phyloP scores from a whole-genome alignment of 75 land plant genomes.

The Isoetes taiwanensis region DNA sequence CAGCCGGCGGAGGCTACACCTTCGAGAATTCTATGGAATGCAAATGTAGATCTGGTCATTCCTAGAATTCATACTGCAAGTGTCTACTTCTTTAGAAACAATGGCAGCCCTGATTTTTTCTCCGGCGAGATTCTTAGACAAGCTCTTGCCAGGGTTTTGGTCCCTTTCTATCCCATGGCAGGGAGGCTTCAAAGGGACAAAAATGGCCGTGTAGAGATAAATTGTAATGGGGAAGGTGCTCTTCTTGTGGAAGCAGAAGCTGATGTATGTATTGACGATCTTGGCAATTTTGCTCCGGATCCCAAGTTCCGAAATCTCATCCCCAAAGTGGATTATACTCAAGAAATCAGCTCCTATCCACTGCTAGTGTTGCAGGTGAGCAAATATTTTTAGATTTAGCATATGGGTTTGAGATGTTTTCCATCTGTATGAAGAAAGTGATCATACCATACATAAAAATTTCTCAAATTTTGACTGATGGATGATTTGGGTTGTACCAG shows the following conservation, averaged over 20 bases:
- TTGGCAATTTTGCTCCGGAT: slow-evolving; percentile 50
- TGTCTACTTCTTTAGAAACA: slow-evolving; percentile 43
- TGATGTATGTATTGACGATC: slow-evolving; percentile 23
- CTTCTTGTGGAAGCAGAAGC: slow-evolving; percentile 49
- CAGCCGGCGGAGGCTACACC: slow-evolving; percentile 35
- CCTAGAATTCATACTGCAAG: slow-evolving; percentile 25
- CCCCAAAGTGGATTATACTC: slow-evolving; percentile 46
- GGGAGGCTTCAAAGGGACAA: slow-evolving; percentile 30
- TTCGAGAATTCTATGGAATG: slow-evolving; percentile 34
- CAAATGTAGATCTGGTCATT: slow-evolving; percentile 49
- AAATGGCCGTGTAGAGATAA: slow-evolving; percentile 40
- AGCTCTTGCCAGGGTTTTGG: slow-evolving; percentile 35
- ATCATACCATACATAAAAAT: too few species aligned
- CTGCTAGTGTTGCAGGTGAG: neutral
- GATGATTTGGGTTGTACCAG: too few species aligned
- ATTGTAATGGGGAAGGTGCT: slow-evolving; percentile 43
- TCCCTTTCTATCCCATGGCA: slow-evolving; percentile 60
- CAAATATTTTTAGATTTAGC: neutral
- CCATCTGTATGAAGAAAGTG: too few species aligned
- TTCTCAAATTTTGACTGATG: too few species aligned
- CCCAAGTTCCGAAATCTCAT: slow-evolving; percentile 29
- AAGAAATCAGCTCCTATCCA: slow-evolving; percentile 5
- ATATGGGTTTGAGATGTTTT: neutral
- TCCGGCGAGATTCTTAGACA: slow-evolving; percentile 17
- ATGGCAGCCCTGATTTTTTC: slow-evolving; percentile 28